Base-by-base conservation (phyloP, 208 protist genomes). In the Leptomonas seymouri region DNA sequence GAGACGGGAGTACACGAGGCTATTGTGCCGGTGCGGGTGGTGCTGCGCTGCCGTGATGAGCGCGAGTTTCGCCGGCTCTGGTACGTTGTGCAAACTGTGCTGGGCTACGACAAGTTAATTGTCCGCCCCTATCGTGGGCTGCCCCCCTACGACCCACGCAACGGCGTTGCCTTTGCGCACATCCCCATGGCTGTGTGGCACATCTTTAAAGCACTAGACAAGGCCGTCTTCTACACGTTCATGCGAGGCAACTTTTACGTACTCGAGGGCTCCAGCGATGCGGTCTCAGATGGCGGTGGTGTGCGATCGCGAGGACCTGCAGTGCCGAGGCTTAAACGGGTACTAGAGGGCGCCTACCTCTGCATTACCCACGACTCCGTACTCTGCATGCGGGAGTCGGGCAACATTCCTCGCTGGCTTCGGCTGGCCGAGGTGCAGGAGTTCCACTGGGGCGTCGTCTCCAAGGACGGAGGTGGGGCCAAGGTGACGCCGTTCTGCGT, bases 61-160 rank as follows among this genome's bases (percentile, higher is more conserved):
- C 65, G 71, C 1, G 84, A 89, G 44, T 82, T 84, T 61, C 80
- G 80, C 0, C 80, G 81, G 3, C 67, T 89, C 12, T 81, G 78
- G 77, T 89, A 82, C 49, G 71, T 84, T 3, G 36, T 84, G 50
- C 76, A 84, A 53, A 75, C 45, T 0, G 84, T 89, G 49, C 58
- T 89, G 23, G 78, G 84, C 54, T 89, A 84, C 55, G 84, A 86
- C 61, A 81, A 79, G 54, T 56, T 89, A 18, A 80, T 79, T 16
- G 50, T 70, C 27, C 80, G 73, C 1, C 84, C 81, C 9, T 80
- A 89, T 54, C 73, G 77, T 39, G 84, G 84, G 0, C 64, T 86
- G 39, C 80, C 84, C 7, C 84, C 84, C 34, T 89, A 89, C 67
- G 84, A 89, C 77, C 84, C 84, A 8, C 79, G 84, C 30, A 89